These are phyloP conservation scores for Lavandula angustifolia DNA, from an alignment of 257 asterid genomes.

Conservation along the genomic window DNA sequence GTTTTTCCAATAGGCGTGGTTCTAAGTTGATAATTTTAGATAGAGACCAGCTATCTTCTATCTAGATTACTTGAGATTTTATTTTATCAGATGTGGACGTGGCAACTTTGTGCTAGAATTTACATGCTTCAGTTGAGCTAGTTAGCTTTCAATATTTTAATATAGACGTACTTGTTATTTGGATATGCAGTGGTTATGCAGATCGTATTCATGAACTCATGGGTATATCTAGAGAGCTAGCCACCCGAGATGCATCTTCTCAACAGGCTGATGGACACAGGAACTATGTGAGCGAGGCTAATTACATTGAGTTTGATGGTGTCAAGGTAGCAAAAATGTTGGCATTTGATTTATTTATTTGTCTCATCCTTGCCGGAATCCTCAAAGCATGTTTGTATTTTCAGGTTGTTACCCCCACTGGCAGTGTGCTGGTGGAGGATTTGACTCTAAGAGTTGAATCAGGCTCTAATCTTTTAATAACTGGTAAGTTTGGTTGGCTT, in stretches of 20 bases:
- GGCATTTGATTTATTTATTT: conserved; percentile 28
- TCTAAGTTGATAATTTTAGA: conserved; percentile 9
- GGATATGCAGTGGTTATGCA: conserved; percentile 88
- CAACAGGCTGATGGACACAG: conserved; percentile 71
- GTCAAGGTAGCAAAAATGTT: conserved; percentile 68
- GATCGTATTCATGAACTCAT: conserved; percentile 98
- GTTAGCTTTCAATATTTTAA: conserved; percentile 17
- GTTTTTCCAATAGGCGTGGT: conserved; percentile 12
- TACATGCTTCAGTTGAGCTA: conserved; percentile 24
- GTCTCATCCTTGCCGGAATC: conserved; percentile 30
- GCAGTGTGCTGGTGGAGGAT: conserved; percentile 89
- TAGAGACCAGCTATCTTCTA: conserved; percentile 7
- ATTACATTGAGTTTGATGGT: conserved; percentile 84
- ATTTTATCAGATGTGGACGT: conserved; percentile 12
- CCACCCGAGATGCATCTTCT: conserved; percentile 66
- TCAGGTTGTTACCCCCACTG: conserved; percentile 99
- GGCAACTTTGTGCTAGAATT: not conserved
- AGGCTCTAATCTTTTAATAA: conserved; percentile 98
- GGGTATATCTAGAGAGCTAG: conserved; percentile 80
- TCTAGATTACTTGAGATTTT: conserved; percentile 14
- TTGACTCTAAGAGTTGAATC: conserved; percentile 84
- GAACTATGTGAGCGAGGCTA: conserved; percentile 93
- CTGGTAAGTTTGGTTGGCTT: conserved; percentile 53
- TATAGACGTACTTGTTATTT: conserved; percentile 28
- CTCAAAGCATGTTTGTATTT: conserved; percentile 36